These are phyloP conservation scores for Trichodelitschia bisporula DNA, from an alignment of 495 filamentous ascomycete genomes.

Conservation along the genomic window DNA sequence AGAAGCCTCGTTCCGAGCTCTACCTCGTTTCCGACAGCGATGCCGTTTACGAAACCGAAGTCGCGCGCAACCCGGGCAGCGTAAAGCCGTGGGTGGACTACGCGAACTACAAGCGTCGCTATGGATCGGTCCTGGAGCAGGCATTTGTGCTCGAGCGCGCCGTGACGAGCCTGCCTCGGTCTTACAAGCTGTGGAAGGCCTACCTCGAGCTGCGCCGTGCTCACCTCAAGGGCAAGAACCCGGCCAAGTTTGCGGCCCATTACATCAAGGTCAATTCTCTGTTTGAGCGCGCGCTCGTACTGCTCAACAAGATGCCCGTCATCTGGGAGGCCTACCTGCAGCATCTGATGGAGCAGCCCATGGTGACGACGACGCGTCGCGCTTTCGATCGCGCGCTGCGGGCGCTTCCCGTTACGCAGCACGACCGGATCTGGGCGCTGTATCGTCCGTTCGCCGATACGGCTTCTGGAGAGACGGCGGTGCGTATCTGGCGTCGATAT, in stretches of 20 bases:
- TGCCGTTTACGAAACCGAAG: conserved; percentile 86
- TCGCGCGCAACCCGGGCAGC: conserved; percentile 61
- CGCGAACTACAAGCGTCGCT: conserved; percentile 70
- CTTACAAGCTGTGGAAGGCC: conserved; percentile 98
- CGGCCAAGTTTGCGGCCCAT: conserved; percentile 55
- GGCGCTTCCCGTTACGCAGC: conserved; percentile 87
- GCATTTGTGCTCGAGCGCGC: conserved; percentile 87
- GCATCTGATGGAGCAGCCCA: conserved; percentile 73
- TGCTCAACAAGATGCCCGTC: conserved; percentile 96
- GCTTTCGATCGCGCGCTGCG: conserved; percentile 89
- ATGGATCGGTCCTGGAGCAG: conserved; percentile 72
- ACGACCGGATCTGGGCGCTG: conserved; percentile 87
- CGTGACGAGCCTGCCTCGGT: conserved; percentile 67
- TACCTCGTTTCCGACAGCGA: conserved; percentile 52
- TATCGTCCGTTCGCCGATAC: conserved; percentile 86
- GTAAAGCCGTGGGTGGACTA: conserved; percentile 94
- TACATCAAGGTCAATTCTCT: conserved; percentile 86
- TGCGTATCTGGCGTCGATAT: conserved; percentile 86
- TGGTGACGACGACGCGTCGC: conserved; percentile 70
- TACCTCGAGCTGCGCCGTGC: conserved; percentile 72
- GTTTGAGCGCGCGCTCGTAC: conserved; percentile 79
- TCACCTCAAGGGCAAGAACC: conserved; percentile 64
- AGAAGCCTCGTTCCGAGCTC: conserved; percentile 10
- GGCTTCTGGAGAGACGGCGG: conserved; percentile 70
- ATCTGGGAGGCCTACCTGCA: conserved; percentile 97